Base-by-base conservation (phyloP, 768 basidiomycete genomes). In the Psilocybe cubensis region DNA sequence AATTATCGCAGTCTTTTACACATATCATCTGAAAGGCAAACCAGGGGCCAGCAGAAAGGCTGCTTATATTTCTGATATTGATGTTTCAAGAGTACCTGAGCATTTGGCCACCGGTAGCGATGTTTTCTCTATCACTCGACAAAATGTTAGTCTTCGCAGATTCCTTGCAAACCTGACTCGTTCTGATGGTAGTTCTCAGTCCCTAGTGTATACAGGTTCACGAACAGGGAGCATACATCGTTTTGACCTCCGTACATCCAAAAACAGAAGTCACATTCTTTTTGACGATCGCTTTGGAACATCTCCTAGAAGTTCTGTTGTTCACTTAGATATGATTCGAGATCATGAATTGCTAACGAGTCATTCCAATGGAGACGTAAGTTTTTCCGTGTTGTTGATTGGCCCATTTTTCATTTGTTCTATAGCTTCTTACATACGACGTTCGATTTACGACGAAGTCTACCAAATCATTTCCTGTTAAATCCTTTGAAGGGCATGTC, bases 371-470 rank as follows among this genome's bases (percentile, higher is more conserved):
- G 89, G 89, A 23, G 70, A 80, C 24, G 90, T 88, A 58, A 56
- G 83, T 72, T 2, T 18, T 55, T 6, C 27, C 9, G 47, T 28
- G 45, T 31, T 29, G 49, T 43, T 25, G 33, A 12, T 38, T 31
- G 33, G 35, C 47, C 40, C 43, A 45, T 54, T 29, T 33, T 40
- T 35, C 44, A 10, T 42, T 47, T 42, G 38, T 31, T n/a, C 31
- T 27, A 35, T 52, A 89, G 89, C 72, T 91, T 17, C 78, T 82
- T 44, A 72, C 79, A 3, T 87, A 81, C 58, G 89, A 92, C 70
- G 68, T 88, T 49, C 84, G 90, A 8, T 88, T 82, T 60, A 43
- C 48, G n/a, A 69, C 63, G 10, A 38, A 61, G 10, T 52, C 78
- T 44, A 60, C 61, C 29, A 60, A 60, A 10, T 61, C 62, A 11